Evolutionary conservation across 129 eudicot species (phyloP).

Genomic region (Flaveria robusta): DNA sequence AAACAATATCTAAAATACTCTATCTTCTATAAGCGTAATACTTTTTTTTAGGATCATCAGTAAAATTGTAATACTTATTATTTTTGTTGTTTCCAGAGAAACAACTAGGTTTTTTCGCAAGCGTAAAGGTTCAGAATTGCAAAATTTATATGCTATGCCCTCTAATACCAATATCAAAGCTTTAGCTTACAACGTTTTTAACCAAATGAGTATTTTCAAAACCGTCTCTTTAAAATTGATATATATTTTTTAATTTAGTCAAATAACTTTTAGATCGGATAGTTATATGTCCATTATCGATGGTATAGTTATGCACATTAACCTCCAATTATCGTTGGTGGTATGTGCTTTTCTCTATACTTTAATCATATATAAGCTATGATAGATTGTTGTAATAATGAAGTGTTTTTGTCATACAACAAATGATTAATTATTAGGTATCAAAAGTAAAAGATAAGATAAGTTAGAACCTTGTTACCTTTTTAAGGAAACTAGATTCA

Average conservation of each 20-base stretch:
- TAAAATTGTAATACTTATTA: too few species aligned
- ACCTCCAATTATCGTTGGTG: background rate
- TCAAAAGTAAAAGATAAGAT: too few species aligned
- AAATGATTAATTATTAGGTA: background rate
- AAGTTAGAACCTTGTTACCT: too few species aligned
- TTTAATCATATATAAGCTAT: background rate
- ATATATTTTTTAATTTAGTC: too few species aligned
- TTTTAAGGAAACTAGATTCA: too few species aligned
- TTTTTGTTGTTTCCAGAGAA: too few species aligned
- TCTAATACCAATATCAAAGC: background rate
- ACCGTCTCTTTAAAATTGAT: background rate
- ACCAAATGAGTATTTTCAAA: background rate
- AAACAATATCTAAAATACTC: too few species aligned
- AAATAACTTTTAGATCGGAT: background rate
- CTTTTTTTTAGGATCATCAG: too few species aligned
- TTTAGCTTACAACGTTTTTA: background rate
- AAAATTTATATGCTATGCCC: background rate
- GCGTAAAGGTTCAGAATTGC: too few species aligned
- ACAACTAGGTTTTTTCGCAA: too few species aligned
- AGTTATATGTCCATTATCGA: background rate
- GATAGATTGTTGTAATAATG: background rate
- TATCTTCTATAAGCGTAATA: too few species aligned
- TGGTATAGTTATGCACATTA: background rate
- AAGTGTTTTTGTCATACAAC: background rate
- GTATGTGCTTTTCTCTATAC: background rate